phyloP scores from a whole-genome alignment of 2,329 filamentous ascomycete species.

The Aquanectria penicillioides region DNA sequence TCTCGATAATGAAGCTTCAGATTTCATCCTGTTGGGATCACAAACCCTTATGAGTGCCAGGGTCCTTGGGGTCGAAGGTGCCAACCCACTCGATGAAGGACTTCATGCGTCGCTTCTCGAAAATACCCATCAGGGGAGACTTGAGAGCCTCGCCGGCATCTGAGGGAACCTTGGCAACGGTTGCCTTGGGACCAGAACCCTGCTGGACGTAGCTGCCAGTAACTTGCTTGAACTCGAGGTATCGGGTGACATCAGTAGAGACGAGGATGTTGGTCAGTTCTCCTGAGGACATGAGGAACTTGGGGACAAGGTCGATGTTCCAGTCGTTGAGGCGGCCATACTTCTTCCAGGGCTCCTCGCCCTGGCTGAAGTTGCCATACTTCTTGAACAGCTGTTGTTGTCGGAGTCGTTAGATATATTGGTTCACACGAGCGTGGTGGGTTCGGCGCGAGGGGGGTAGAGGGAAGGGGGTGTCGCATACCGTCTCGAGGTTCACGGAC shows the following conservation, averaged over 20 bases:
- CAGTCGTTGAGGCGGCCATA: conserved; percentile 97
- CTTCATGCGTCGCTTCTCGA: conserved; percentile 97
- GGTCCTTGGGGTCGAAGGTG: conserved; percentile 82
- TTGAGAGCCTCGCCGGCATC: conserved; percentile 90
- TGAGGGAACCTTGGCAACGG: conserved; percentile 95
- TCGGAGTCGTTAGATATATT: conserved; percentile 31
- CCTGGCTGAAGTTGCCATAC: conserved; percentile 82
- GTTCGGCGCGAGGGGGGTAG: conserved; percentile 21
- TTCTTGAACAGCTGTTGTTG: conserved; percentile 87
- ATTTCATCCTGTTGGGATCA: conserved; percentile 13
- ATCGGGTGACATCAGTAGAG: conserved; percentile 89
- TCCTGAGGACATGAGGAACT: conserved; percentile 98
- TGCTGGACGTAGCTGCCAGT: conserved; percentile 97
- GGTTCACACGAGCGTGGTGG: conserved; percentile 28
- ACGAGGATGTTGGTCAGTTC: conserved; percentile 99
- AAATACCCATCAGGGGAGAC: conserved; percentile 95
- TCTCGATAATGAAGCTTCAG: neutral
- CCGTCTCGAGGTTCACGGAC: conserved; percentile 95
- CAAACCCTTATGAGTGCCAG: conserved; percentile 88
- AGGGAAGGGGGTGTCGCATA: conserved; percentile 54
- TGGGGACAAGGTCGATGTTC: conserved; percentile 99
- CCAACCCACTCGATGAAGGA: conserved; percentile 97
- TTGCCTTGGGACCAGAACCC: conserved; percentile 81
- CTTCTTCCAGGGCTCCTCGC: conserved; percentile 96
- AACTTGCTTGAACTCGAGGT: conserved; percentile 94